Conservation (phyloP, 345 rosid genomes). For the Orychophragmus violaceus region DNA sequence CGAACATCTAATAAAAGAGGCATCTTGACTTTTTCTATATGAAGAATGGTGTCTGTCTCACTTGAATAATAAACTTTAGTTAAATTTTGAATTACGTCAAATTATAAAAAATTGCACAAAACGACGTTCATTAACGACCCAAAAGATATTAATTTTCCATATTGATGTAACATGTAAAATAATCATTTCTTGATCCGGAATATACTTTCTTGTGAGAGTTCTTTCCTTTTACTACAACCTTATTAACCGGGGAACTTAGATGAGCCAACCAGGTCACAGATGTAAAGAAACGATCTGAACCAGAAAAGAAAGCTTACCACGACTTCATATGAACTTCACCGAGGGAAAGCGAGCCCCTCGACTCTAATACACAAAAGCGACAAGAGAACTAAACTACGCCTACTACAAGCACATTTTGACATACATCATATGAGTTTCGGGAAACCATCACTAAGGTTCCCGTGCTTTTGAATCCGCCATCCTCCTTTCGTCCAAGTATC, state of each 20-base stretch:
- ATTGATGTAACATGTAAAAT: background rate
- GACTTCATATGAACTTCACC: conserved; percentile 9
- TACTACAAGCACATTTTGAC: conserved; percentile 21
- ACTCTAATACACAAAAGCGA: conserved; percentile 4
- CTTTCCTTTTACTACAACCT: conserved; percentile 11
- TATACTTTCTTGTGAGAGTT: too few species aligned
- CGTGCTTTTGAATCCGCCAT: background rate
- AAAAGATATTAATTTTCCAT: background rate
- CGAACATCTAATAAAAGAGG: background rate
- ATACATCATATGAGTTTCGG: conserved; percentile 11
- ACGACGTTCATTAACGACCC: background rate
- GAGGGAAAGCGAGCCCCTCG: background rate
- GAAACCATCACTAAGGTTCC: conserved; percentile 6
- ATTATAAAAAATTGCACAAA: background rate
- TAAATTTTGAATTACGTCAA: background rate
- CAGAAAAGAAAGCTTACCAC: conserved; percentile 1
- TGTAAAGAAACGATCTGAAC: background rate
- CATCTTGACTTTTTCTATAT: background rate
- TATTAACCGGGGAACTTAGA: conserved; percentile 7
- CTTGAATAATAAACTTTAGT: background rate
- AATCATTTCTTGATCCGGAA: background rate
- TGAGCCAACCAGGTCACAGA: background rate
- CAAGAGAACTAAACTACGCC: conserved; percentile 3
- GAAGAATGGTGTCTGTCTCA: background rate
- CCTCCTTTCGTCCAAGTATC: background rate